These are phyloP conservation scores for Penicillium mononematosum DNA, from an alignment of 495 filamentous ascomycete genomes.

Conservation along the genomic window DNA sequence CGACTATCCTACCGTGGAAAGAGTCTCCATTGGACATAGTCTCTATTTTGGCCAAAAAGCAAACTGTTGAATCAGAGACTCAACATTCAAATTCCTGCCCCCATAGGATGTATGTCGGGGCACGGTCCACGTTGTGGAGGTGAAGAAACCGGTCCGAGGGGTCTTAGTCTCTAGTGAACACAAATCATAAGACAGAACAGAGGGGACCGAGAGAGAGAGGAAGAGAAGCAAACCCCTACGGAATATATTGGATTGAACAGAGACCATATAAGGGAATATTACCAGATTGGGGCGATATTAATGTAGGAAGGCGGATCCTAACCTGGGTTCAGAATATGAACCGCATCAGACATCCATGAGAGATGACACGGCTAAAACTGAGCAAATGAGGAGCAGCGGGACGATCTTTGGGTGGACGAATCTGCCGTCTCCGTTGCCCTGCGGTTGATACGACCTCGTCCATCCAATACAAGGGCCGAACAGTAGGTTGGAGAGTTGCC, in stretches of 20 bases:
- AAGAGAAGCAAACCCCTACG: slow-evolving; percentile 10
- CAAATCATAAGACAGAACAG: slow-evolving; percentile 7
- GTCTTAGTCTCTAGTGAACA: slow-evolving; percentile 20
- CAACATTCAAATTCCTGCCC: slow-evolving; percentile 14
- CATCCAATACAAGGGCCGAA: slow-evolving; percentile 33
- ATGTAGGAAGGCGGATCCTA: slow-evolving; percentile 26
- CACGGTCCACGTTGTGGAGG: slow-evolving; percentile 19
- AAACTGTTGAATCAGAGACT: slow-evolving; percentile 5
- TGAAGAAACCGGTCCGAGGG: slow-evolving; percentile 13
- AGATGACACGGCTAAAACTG: slow-evolving; percentile 24
- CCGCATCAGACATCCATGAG: slow-evolving; percentile 26
- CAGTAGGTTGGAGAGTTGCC: slow-evolving; percentile 12
- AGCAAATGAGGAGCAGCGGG: slow-evolving; percentile 29
- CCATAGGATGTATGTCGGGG: slow-evolving; percentile 23
- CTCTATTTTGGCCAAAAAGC: not conserved
- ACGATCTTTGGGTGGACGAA: slow-evolving; percentile 24
- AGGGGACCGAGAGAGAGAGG: slow-evolving; percentile 2
- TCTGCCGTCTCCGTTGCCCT: slow-evolving; percentile 18
- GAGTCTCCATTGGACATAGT: not conserved
- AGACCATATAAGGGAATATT: slow-evolving; percentile 12
- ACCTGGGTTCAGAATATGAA: slow-evolving; percentile 12
- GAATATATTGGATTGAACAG: slow-evolving; percentile 13
- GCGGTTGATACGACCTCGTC: slow-evolving; percentile 15
- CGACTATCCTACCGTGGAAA: slow-evolving; percentile 27
- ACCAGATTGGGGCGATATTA: slow-evolving; percentile 13